phyloP scores from a whole-genome alignment of 2,329 filamentous ascomycete species.

The Ophiostoma quercus region DNA sequence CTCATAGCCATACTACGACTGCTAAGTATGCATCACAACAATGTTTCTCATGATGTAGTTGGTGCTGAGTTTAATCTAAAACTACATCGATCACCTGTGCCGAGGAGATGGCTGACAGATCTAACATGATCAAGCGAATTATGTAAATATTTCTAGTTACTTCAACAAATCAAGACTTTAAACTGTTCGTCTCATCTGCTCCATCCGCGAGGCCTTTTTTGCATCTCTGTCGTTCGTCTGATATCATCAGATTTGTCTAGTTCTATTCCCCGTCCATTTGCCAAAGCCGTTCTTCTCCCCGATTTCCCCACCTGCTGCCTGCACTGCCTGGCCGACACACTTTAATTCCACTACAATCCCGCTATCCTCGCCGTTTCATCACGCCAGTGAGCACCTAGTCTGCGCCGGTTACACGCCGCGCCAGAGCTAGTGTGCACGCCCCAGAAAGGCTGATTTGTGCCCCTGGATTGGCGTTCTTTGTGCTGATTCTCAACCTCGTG shows the following conservation, averaged over 20 bases:
- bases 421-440: background rate
- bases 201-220: background rate
- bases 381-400: background rate
- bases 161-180: background rate
- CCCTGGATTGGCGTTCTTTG: too few relatives aligned
- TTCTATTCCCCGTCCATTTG: background rate
- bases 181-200: background rate
- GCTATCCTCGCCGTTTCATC: background rate
- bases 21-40: too few relatives aligned
- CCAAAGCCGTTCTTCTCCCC: background rate
- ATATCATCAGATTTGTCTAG: background rate
- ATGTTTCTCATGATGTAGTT: too few relatives aligned
- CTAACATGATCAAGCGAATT: background rate
- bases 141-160: background rate
- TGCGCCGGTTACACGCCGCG: slow-evolving; percentile 8
- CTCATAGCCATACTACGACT: too few relatives aligned
- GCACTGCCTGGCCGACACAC: background rate
- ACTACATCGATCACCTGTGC: too few relatives aligned
- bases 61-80: too few relatives aligned
- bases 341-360: background rate
- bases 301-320: background rate
- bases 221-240: background rate
- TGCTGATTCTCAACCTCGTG: too few relatives aligned
- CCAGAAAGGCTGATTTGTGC: background rate
- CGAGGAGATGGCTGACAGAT: too few relatives aligned